A percentile compares a stretch with the other conserved stretches of the same genome.
Evolutionary conservation across 257 asterid genomes (phyloP).

Genomic region (Jasminum sambac): DNA sequence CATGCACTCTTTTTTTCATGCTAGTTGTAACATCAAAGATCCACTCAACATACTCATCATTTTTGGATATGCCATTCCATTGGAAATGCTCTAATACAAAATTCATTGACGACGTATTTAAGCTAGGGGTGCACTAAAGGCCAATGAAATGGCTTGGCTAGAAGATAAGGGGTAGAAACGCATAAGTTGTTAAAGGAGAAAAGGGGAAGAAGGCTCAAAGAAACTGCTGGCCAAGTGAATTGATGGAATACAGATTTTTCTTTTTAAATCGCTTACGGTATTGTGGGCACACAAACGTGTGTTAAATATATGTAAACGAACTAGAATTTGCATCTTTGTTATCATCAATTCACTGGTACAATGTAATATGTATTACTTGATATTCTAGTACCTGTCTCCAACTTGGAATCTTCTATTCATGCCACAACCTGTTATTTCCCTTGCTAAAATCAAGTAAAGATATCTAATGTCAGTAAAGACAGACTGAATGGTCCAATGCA

Average conservation of each 20-base stretch:
- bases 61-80: too few species aligned
- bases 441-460: background rate
- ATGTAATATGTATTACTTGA: background rate
- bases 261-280: too few species aligned
- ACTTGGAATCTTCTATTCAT: background rate
- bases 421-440: background rate
- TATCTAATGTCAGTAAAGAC: background rate
- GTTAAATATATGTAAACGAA: background rate
- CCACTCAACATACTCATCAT: too few species aligned
- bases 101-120: constrained; percentile 28
- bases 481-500: background rate
- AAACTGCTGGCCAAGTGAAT: background rate
- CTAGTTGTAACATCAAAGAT: too few species aligned
- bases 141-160: constrained; percentile 21
- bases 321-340: background rate
- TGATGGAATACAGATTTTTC: too few species aligned
- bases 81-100: constrained; percentile 33
- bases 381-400: background rate
- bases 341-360: background rate
- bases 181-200: constrained; percentile 17
- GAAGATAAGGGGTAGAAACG: constrained; percentile 23
- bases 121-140: constrained; percentile 17
- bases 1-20: too few species aligned
- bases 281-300: background rate
- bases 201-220: constrained; percentile 9